Base-by-base conservation (phyloP, 2,329 filamentous ascomycete genomes). In the Tolypocladium pustulatum region DNA sequence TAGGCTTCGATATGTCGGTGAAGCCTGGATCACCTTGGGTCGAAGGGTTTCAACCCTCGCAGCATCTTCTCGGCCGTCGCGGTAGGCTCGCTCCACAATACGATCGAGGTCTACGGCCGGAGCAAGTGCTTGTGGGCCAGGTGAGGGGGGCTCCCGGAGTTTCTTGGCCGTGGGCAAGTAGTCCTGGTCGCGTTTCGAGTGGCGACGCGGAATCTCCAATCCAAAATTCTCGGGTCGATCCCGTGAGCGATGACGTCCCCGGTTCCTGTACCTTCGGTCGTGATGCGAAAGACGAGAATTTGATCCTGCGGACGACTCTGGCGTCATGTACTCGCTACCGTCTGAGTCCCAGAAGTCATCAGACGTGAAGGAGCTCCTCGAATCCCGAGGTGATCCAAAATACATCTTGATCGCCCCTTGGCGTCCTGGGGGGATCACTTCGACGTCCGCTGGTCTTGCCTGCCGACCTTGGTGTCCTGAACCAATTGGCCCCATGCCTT, bases 221-320 rank as follows among this genome's bases (percentile, higher is more conserved):
- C 65, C 63, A 51, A 62, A 64, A 20, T 59, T 27, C 57, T 63
- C 62, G n/a, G 60, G 61, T 4, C 61, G 59, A 37, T 56, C 57
- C 6, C 54, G 54, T n/a, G 57, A 58, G 8, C 61, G 61, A 25
- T 56, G 57, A 17, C 59, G 62, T 38, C 56, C 61, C 4, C 37
- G 55, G 30, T 59, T 65, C 22, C 57, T 58, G 32, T 54, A 57
- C 22, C 61, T 61, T 10, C 22, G 38, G 20, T 20, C 52, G 17
- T 51, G 61, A 46, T 61, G 56, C n/a, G 54, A 40, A 15, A 58
- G 58, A 4, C 51, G 61, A 3, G 60, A 61, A 41, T 57, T 56
- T 10, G 61, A 64, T 15, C 59, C 57, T 13, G 61, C 36, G 5
- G 67, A 67, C 2, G 66, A 65, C 13, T 55, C 53, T 7, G 62